Evolutionary conservation across 257 asterid species (phyloP).

Genomic region (Penstemon barbatus): DNA sequence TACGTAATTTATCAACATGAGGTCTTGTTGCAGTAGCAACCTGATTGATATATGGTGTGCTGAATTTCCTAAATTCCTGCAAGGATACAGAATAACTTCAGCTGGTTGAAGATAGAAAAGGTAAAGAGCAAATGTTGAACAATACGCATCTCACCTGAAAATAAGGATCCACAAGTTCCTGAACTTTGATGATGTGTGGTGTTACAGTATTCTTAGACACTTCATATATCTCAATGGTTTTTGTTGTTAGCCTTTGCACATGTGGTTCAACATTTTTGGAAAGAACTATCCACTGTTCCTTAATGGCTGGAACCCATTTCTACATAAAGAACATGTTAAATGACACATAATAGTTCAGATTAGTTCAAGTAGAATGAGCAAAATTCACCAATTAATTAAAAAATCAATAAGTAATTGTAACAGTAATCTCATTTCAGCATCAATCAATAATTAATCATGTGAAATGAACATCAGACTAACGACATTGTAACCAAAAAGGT

Average conservation of each 20-base stretch:
- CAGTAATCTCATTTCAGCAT: too few species aligned
- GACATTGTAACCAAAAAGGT: neutral
- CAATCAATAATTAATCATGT: constrained; percentile 1
- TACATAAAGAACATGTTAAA: constrained; percentile 36
- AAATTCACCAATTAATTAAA: neutral
- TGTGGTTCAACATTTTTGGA: constrained; percentile 66
- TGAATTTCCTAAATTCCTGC: constrained; percentile 69
- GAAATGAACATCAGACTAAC: neutral
- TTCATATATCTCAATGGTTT: constrained; percentile 62
- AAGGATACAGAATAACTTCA: constrained; percentile 30
- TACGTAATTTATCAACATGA: constrained; percentile 64
- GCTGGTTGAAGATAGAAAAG: constrained; percentile 19
- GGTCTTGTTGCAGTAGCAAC: constrained; percentile 84
- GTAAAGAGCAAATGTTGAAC: constrained; percentile 10
- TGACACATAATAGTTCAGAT: constrained; percentile 6
- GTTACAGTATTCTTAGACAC: constrained; percentile 54
- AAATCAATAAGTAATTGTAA: neutral
- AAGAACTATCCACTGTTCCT: constrained; percentile 74
- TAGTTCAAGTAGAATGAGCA: constrained; percentile 8
- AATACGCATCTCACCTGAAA: constrained; percentile 52
- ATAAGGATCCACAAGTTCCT: constrained; percentile 74
- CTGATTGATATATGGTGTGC: constrained; percentile 83
- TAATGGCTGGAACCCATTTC: constrained; percentile 77
- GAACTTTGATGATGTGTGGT: constrained; percentile 68
- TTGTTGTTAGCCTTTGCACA: constrained; percentile 53